phyloP scores from a whole-genome alignment of 2,329 filamentous ascomycete genomes.

The Pseudogymnoascus sp. region DNA sequence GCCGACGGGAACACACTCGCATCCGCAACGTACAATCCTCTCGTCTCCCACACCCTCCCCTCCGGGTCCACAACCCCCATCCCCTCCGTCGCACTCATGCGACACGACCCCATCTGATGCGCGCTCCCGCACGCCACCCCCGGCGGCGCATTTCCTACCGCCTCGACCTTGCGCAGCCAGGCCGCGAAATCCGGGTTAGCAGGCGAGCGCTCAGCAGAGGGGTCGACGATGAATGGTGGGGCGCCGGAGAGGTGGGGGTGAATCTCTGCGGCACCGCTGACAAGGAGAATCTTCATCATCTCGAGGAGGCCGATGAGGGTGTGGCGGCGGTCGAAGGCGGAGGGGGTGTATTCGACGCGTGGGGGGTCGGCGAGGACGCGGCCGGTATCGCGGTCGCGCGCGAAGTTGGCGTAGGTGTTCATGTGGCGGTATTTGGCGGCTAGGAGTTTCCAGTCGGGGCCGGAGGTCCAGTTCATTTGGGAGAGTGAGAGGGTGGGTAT shows the following conservation, averaged over 20 bases:
- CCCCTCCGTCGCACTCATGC: constrained; percentile 49
- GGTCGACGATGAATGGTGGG: constrained; percentile 44
- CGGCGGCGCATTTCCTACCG: constrained; percentile 43
- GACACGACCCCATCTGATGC: constrained; percentile 75
- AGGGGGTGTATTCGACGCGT: constrained; percentile 63
- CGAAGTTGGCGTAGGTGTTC: constrained; percentile 63
- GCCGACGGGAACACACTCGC: constrained; percentile 68
- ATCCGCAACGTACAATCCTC: constrained; percentile 62
- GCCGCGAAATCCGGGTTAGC: constrained; percentile 47
- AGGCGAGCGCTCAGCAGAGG: background rate
- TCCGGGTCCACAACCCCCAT: constrained; percentile 49
- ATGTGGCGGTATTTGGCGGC: constrained; percentile 60
- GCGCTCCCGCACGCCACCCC: constrained; percentile 53
- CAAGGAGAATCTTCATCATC: constrained; percentile 67
- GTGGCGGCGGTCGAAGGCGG: constrained; percentile 64
- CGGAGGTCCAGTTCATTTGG: constrained; percentile 55
- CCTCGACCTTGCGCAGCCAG: constrained; percentile 48
- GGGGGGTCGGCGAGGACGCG: constrained; percentile 45
- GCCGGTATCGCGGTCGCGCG: constrained; percentile 68
- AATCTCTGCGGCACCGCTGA: constrained; percentile 72
- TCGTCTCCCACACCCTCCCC: constrained; percentile 56
- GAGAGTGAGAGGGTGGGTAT: constrained; percentile 56
- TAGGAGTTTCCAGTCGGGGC: constrained; percentile 64
- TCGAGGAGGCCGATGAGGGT: constrained; percentile 66
- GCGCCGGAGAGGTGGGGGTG: constrained; percentile 54